Percentiles rank a stretch among this genome's conserved stretches.
Conservation (phyloP, 257 asterid genomes). For the Solanum sitiens region DNA sequence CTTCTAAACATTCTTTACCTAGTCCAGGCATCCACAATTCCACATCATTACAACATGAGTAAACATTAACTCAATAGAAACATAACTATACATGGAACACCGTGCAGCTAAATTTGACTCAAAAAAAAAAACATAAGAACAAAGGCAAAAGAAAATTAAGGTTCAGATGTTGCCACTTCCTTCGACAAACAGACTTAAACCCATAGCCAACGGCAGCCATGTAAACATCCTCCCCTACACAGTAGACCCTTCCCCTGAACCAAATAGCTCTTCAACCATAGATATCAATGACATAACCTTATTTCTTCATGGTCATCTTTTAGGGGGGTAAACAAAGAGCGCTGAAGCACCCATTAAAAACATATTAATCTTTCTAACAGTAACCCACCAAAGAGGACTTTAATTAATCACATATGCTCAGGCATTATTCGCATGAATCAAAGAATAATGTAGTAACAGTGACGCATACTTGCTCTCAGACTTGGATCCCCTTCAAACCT, state of each 20-base stretch:
- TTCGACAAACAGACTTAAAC: not conserved
- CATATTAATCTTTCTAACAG: not conserved
- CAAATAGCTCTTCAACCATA: not conserved
- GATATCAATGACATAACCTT: not conserved
- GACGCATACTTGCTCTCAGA: not conserved
- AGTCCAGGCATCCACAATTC: not conserved
- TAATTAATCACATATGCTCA: not conserved
- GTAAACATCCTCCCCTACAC: not conserved
- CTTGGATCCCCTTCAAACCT: not conserved
- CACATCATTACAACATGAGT: not conserved
- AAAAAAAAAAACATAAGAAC: not conserved
- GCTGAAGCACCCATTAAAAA: not conserved
- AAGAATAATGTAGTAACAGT: not conserved
- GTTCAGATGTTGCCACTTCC: not conserved
- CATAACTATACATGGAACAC: not conserved
- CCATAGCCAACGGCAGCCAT: not conserved
- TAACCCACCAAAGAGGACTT: not conserved
- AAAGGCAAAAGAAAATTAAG: not conserved
- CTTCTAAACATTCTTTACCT: not conserved
- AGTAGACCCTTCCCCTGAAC: not conserved
- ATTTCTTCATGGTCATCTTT: not conserved
- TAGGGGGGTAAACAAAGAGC: not conserved
- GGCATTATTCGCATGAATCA: not conserved
- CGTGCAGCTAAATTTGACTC: not conserved
- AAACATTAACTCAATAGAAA: not conserved